Percentiles rank a stretch among this genome's conserved stretches.
Evolutionary conservation across 306 rosid genomes (phyloP).

Genomic region (Castanea crenata): DNA sequence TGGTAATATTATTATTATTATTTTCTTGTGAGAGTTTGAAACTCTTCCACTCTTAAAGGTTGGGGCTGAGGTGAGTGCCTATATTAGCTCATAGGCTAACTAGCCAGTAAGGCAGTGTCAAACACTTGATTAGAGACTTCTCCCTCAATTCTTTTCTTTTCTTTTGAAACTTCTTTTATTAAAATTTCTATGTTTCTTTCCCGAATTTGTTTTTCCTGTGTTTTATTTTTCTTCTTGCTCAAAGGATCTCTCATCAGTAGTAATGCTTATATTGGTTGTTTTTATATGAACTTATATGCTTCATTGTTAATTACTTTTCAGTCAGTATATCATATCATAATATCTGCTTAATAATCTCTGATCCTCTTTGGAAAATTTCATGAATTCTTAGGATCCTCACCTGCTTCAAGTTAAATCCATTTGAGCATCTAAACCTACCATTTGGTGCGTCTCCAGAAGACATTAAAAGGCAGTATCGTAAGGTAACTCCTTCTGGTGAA

Average conservation of each 20-base stretch:
- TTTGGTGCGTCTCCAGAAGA: conserved; percentile 74
- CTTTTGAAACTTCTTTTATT: no score
- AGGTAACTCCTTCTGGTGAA: conserved; percentile 48
- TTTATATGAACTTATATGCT: neutral
- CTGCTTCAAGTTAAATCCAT: conserved; percentile 92
- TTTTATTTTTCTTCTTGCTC: neutral
- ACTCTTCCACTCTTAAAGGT: no score
- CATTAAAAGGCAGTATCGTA: conserved; percentile 87
- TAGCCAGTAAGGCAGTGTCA: no score
- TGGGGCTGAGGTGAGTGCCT: no score
- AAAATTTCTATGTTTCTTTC: neutral
- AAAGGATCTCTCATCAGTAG: neutral
- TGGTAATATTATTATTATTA: no score
- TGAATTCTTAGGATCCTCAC: conserved; percentile 65
- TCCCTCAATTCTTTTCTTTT: no score
- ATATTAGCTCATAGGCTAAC: no score
- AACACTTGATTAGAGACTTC: no score
- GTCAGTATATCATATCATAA: conserved; percentile 1
- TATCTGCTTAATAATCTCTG: conserved; percentile 26
- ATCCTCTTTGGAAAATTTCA: neutral
- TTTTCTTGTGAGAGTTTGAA: no score
- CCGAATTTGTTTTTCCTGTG: neutral
- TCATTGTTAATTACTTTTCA: conserved; percentile 6
- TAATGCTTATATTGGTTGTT: neutral
- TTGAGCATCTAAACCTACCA: conserved; percentile 72